These are phyloP conservation scores for Barbatosphaeria neglecta DNA, from an alignment of 495 filamentous ascomycete species.

Conservation along the genomic window DNA sequence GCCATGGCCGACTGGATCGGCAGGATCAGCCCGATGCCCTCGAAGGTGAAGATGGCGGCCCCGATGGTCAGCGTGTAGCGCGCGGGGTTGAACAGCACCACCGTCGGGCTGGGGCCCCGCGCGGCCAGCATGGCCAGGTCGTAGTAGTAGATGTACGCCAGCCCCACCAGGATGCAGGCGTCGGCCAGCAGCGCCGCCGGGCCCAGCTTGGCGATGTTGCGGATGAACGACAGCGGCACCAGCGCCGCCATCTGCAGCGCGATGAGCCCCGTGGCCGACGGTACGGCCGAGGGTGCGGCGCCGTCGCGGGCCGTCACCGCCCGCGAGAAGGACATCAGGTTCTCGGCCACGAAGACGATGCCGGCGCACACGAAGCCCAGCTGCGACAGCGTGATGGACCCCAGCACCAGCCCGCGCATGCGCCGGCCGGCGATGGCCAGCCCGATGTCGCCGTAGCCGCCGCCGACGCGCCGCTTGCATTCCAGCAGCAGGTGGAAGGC, in stretches of 20 bases:
- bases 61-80: constrained; percentile 52
- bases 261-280: constrained; percentile 39
- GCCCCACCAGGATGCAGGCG: constrained; percentile 82
- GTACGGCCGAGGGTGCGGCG: constrained; percentile 8
- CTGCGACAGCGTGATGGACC: constrained; percentile 53
- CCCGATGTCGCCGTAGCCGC: constrained; percentile 54
- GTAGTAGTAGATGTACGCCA: constrained; percentile 74
- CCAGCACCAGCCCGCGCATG: constrained; percentile 42
- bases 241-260: constrained; percentile 43
- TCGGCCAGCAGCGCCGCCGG: constrained; percentile 49
- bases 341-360: constrained; percentile 56
- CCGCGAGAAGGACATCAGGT: constrained; percentile 43
- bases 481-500: constrained; percentile 53
- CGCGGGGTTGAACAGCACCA: constrained; percentile 49
- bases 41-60: constrained; percentile 55
- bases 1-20: constrained; percentile 55
- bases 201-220: constrained; percentile 54
- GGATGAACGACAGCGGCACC: constrained; percentile 48
- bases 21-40: constrained; percentile 55
- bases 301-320: constrained; percentile 31
- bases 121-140: constrained; percentile 39
- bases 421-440: constrained; percentile 37
- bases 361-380: constrained; percentile 56
- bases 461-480: constrained; percentile 39
- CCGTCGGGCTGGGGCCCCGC: constrained; percentile 33